Conservation (phyloP, 2,329 filamentous ascomycete genomes). For the Sarocladium kiliense region DNA sequence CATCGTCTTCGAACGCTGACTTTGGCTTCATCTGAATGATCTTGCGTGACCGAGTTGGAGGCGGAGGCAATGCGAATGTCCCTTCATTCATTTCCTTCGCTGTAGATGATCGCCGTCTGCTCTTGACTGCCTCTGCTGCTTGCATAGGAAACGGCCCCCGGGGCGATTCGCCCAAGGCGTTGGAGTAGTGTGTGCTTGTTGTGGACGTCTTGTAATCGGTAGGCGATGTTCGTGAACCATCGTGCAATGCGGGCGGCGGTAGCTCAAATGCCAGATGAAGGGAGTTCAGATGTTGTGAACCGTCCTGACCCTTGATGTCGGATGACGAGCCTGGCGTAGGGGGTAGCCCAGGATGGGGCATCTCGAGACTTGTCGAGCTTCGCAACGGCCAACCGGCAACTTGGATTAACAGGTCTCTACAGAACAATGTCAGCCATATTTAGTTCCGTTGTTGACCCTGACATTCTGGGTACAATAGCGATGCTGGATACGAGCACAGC, state of each 20-base stretch:
- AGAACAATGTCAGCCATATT: background rate
- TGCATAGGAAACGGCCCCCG: slow-evolving; percentile 32
- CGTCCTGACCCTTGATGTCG: slow-evolving; percentile 70
- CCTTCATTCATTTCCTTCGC: slow-evolving; percentile 22
- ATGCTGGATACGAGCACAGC: too few relatives aligned
- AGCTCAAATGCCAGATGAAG: slow-evolving; percentile 69
- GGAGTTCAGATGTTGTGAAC: slow-evolving; percentile 51
- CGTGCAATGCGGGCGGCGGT: slow-evolving; percentile 67
- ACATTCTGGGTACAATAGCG: too few relatives aligned
- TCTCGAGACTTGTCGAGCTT: slow-evolving; percentile 13
- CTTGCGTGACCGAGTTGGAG: slow-evolving; percentile 85
- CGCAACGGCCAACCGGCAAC: background rate
- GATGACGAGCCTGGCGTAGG: slow-evolving; percentile 77
- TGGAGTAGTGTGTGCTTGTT: background rate
- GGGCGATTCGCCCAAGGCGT: slow-evolving; percentile 7
- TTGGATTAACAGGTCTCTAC: background rate
- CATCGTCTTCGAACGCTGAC: slow-evolving; percentile 24
- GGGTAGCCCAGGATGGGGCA: slow-evolving; percentile 39
- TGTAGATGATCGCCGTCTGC: slow-evolving; percentile 46
- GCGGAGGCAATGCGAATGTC: slow-evolving; percentile 76
- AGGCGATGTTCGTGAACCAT: slow-evolving; percentile 41
- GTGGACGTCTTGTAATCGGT: slow-evolving; percentile 14
- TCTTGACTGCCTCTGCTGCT: slow-evolving; percentile 46
- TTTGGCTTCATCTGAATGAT: slow-evolving; percentile 96
- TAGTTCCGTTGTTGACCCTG: too few relatives aligned